These are phyloP conservation scores for Linnemannia hyalina DNA, from an alignment of 192 early-diverging fungal species.

Conservation along the genomic window DNA sequence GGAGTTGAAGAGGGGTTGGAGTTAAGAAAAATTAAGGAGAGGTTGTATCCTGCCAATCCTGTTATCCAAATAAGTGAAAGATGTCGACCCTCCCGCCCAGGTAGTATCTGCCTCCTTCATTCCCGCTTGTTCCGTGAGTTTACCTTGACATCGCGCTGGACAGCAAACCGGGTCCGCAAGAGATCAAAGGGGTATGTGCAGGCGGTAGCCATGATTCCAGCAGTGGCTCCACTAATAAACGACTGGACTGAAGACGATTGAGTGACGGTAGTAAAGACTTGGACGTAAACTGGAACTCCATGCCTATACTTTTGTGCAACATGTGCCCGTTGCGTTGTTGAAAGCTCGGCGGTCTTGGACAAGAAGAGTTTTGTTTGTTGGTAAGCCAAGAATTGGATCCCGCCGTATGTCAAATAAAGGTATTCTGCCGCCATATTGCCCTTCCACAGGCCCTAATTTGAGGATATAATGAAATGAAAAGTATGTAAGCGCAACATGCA, in stretches of 20 bases:
- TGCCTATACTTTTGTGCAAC: conserved; percentile 18
- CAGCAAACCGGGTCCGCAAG: conserved; percentile 92
- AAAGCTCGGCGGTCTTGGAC: conserved; percentile 34
- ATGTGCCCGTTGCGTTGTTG: background rate
- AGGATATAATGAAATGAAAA: background rate
- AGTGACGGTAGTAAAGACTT: conserved; percentile 38
- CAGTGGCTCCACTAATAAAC: conserved; percentile 83
- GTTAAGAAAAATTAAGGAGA: background rate
- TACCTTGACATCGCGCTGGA: conserved; percentile 75
- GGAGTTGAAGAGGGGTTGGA: too few species aligned
- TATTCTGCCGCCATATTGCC: conserved; percentile 95
- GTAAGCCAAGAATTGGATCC: conserved; percentile 87
- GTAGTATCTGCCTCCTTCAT: background rate
- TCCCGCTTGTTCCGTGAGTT: background rate
- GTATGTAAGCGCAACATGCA: background rate
- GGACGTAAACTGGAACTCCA: background rate
- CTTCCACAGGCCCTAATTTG: conserved; percentile 85
- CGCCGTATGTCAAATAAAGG: conserved; percentile 92
- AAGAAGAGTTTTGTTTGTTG: conserved; percentile 65
- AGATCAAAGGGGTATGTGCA: conserved; percentile 97
- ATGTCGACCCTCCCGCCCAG: background rate
- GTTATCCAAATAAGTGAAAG: background rate
- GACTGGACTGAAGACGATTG: conserved; percentile 56
- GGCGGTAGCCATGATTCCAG: conserved; percentile 84
- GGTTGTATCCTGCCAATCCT: background rate